A percentile compares a stretch with the other conserved stretches of the same genome.
Evolutionary conservation across 495 filamentous ascomycete genomes (phyloP).

Genomic region (Neurospora sp.): DNA sequence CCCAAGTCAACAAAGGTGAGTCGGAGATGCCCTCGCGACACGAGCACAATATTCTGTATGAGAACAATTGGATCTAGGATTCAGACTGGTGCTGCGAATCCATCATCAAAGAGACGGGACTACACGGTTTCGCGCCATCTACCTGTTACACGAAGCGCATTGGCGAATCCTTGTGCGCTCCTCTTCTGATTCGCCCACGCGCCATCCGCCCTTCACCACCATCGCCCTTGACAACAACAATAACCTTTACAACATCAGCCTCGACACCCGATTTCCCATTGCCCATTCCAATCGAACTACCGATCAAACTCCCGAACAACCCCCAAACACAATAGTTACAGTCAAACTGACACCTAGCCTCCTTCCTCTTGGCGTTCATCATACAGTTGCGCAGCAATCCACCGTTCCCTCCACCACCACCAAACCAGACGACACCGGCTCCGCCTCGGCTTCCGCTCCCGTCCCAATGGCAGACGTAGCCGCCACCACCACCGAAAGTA

Average conservation of each 20-base stretch:
- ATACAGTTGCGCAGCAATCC: neutral
- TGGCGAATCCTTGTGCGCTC: neutral
- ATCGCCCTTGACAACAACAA: too few species aligned
- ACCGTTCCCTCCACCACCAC: neutral
- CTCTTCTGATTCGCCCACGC: neutral
- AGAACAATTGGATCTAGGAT: neutral
- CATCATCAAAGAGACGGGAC: neutral
- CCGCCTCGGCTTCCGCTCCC: neutral
- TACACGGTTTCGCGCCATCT: neutral
- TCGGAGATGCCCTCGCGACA: neutral
- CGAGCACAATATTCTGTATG: neutral
- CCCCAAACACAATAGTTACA: neutral
- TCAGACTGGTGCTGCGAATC: neutral
- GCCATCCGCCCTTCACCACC: neutral
- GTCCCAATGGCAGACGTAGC: slow-evolving; percentile 2
- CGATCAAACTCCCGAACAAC: neutral
- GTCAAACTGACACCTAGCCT: neutral
- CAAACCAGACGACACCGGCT: slow-evolving; percentile 1
- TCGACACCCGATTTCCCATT: neutral
- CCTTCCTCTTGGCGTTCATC: neutral
- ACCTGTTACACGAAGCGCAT: neutral
- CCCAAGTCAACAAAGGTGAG: slow-evolving; percentile 34
- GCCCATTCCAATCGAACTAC: neutral
- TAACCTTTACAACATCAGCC: neutral
- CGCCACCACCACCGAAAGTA: slow-evolving; percentile 3